These are phyloP conservation scores for Lactarius sanguifluus DNA, from an alignment of 768 basidiomycete species.

Conservation along the genomic window DNA sequence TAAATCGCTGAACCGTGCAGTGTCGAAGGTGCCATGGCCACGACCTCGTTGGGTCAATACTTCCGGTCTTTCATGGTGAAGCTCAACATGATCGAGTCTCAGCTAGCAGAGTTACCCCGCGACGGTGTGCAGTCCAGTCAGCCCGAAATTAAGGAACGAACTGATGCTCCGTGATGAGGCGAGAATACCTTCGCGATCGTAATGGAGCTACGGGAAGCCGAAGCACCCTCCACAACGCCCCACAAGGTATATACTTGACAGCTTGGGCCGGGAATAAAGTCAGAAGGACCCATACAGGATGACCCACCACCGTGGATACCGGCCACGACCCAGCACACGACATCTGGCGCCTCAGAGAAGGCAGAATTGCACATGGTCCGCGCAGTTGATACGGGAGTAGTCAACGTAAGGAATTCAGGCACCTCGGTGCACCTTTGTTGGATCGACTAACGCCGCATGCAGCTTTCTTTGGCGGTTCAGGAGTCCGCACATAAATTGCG, in stretches of 20 bases:
- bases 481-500: constrained; percentile 72
- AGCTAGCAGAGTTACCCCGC: constrained; percentile 57
- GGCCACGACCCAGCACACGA: constrained; percentile 67
- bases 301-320: constrained; percentile 82
- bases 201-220: constrained; percentile 74
- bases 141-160: not conserved
- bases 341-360: constrained; percentile 58
- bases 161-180: constrained; percentile 39
- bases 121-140: constrained; percentile 44
- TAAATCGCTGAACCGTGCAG: constrained; percentile 40
- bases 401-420: constrained; percentile 53
- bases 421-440: not conserved
- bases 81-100: constrained; percentile 72
- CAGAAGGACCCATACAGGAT: constrained; percentile 35
- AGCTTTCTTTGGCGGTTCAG: constrained; percentile 78
- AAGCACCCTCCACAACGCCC: constrained; percentile 50
- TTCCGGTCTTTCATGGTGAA: constrained; percentile 84
- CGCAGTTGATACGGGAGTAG: constrained; percentile 80
- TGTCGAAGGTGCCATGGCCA: constrained; percentile 68
- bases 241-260: constrained; percentile 41
- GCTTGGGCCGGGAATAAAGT: constrained; percentile 8
- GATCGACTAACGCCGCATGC: not conserved
- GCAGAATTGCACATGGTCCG: constrained; percentile 75
- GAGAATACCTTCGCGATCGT: constrained; percentile 79
- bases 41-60: constrained; percentile 63